phyloP scores from a whole-genome alignment of 2,329 filamentous ascomycete genomes.

The Arachnopeziza araneosa region DNA sequence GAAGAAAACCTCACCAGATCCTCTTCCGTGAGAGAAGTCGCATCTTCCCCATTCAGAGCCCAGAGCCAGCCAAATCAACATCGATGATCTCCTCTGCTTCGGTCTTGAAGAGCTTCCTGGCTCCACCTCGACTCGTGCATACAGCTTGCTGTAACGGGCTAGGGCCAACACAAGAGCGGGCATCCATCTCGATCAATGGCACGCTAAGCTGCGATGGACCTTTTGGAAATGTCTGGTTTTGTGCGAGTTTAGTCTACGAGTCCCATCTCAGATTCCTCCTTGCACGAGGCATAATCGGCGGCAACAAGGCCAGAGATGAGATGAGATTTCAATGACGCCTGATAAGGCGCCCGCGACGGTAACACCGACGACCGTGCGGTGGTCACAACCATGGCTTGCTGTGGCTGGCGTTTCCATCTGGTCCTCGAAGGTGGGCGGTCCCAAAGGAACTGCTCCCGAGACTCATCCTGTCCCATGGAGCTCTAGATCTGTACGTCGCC shows the following conservation, averaged over 20 bases:
- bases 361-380: not conserved
- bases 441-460: not conserved
- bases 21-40: not conserved
- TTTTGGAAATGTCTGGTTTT: not conserved
- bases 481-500: not conserved
- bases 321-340: not conserved
- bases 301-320: not conserved
- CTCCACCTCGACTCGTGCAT: not conserved
- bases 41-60: not conserved
- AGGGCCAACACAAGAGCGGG: not conserved
- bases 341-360: not conserved
- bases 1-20: not conserved
- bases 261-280: not conserved
- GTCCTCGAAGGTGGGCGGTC: not conserved
- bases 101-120: not conserved
- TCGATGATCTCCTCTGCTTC: not conserved
- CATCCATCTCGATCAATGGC: not conserved
- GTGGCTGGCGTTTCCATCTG: not conserved
- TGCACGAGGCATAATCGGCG: not conserved
- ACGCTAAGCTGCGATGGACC: not conserved
- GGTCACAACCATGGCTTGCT: not conserved
- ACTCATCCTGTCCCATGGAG: not conserved
- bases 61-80: not conserved
- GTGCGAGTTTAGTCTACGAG: too few species aligned
- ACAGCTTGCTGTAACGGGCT: not conserved